Evolutionary conservation across 441 rosid genomes (phyloP).

Genomic region (Brassica balearica): DNA sequence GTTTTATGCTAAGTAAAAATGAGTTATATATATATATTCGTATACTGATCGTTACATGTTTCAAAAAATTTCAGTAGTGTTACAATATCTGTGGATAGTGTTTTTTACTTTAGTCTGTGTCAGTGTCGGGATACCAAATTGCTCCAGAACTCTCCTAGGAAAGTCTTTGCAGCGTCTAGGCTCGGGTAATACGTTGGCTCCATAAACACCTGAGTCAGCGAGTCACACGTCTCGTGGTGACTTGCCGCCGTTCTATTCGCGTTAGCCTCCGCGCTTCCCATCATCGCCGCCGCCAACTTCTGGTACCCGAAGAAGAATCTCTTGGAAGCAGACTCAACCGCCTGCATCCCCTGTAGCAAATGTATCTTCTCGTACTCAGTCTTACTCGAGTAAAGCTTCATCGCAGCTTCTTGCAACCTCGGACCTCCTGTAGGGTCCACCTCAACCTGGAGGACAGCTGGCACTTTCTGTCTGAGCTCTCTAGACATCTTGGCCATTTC

Average conservation of each 20-base stretch:
- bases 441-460: slow-evolving; percentile 68
- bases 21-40: neutral
- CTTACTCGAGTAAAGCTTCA: slow-evolving; percentile 69
- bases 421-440: slow-evolving; percentile 94
- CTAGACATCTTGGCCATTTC: slow-evolving; percentile 60
- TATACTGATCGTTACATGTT: slow-evolving; percentile 23
- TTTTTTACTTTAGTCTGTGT: slow-evolving; percentile 30
- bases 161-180: slow-evolving; percentile 90
- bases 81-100: slow-evolving; percentile 14
- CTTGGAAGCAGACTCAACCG: slow-evolving; percentile 75
- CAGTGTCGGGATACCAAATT: slow-evolving; percentile 29
- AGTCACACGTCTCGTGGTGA: slow-evolving; percentile 47
- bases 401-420: slow-evolving; percentile 87
- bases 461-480: slow-evolving; percentile 79
- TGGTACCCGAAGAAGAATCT: slow-evolving; percentile 71
- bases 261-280: slow-evolving; percentile 79
- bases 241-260: slow-evolving; percentile 51
- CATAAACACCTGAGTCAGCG: slow-evolving; percentile 68
- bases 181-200: slow-evolving; percentile 93
- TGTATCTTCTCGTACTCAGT: slow-evolving; percentile 58
- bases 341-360: slow-evolving; percentile 75
- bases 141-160: slow-evolving; percentile 69
- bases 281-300: slow-evolving; percentile 65
- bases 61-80: slow-evolving; percentile 9
- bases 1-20: slow-evolving; percentile 8